Evolutionary conservation across 2,329 filamentous ascomycete genomes (phyloP), one percentile per base, ranked within the genome.

Genomic region (Phialophora chinensis): DNA sequence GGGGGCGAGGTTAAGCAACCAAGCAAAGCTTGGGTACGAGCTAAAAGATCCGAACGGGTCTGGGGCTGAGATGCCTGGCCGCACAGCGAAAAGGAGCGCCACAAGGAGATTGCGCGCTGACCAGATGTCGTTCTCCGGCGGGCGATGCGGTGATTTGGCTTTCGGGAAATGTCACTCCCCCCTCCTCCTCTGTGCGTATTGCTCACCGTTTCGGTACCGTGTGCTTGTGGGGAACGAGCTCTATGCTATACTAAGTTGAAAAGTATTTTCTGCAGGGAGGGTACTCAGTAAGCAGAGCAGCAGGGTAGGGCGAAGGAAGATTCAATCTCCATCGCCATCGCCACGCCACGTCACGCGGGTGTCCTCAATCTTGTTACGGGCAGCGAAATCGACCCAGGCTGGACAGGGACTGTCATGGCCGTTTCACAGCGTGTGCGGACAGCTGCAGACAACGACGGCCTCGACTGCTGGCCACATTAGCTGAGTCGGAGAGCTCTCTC

Each of bases 101-200:
- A 31, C 42, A 23, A 53, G 47, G 59, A 61, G 49, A 61, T 61
- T 61, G 47, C 58, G 20, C 14, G 38, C 38, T 44, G 38, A n/a
- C 38, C 17, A 44, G 2, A 27, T 44, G n/a, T 42, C 14, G 20
- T 53, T 61, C 49, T 31, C 47, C 2, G 44, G 29, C 57, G 27
- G 59, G 59, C 59, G 47, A 38, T 17, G 47, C 49, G 49, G 59
- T 61, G 59, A 61, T 53, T 61, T 61, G 59, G 47, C 52, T 25
- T 29, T 53, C 23, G 47, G 23, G 12, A 10, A 17, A 5, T 23
- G 11, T 5, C 14, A 10, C 3, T 50, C 38, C 35, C 35, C 10
- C 29, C 8, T 50, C 42, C 35, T n/a, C 20, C 35, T 23, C 25
- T 44, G 14, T 12, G 25, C 17, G 2, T 42, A 29, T 59, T 27